Evolutionary conservation across 2,329 filamentous ascomycete genomes (phyloP).

Genomic region (Tolypocladium cylindrosporum): DNA sequence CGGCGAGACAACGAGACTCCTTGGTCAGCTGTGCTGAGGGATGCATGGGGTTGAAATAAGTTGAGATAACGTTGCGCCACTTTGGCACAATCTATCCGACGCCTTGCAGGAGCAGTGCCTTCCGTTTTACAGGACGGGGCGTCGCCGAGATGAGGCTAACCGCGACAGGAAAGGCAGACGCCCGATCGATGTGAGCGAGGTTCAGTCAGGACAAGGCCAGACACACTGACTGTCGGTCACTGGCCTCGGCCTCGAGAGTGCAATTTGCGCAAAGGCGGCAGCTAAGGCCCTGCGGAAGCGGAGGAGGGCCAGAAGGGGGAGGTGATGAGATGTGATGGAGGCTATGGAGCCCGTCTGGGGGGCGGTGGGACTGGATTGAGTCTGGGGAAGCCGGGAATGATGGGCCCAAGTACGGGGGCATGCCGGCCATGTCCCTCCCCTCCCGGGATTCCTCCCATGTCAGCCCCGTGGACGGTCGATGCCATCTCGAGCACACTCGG

Average conservation of each 20-base stretch:
- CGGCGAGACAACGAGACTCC: no score
- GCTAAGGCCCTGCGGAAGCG: background rate
- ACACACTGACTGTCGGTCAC: no score
- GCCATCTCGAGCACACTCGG: background rate
- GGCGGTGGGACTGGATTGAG: background rate
- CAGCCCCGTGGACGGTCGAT: background rate
- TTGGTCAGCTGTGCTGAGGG: no score
- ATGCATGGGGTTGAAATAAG: no score
- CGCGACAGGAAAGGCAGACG: background rate
- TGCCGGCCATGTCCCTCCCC: background rate
- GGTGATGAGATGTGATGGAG: background rate
- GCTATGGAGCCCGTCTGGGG: no score
- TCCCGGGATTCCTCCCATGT: background rate
- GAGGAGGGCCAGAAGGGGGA: background rate
- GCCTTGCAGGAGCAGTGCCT: no score
- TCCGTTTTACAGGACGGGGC: no score
- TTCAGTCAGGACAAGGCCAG: no score
- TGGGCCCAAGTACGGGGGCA: background rate
- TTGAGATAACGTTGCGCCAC: no score
- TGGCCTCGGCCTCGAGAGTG: background rate
- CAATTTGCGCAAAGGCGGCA: background rate
- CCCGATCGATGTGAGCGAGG: background rate
- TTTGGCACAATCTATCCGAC: no score
- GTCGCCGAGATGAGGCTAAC: background rate
- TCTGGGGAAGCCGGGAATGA: background rate